Base-by-base conservation (phyloP, 441 rosid genomes). In the Euphorbia celastroides region DNA sequence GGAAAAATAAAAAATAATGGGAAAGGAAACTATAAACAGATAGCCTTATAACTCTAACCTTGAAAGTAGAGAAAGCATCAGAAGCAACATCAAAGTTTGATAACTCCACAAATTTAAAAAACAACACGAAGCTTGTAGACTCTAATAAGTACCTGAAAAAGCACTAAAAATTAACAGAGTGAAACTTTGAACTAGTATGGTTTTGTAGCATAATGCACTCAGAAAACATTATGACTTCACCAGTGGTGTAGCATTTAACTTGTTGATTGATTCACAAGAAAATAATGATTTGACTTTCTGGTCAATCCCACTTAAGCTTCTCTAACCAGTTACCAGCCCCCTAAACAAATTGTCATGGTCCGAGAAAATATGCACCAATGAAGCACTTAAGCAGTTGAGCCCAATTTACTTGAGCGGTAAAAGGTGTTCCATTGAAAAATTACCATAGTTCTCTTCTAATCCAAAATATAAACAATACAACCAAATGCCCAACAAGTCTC, bases 21-120 rank as follows among this genome's bases (percentile, higher is more conserved):
- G 36, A 48, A 64, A 51, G 28, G 58, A 62, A 74, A 50, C 38
- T 26, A 30, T 66, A 60, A 75, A 60, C 60, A 65, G 46, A 41
- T 70, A 73, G 71, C 68, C 69, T 69, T 62, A 36, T 22, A 69
- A 65, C 60, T 74, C 82, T 80, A 78, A 90, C 97, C 96, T 93
- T 93, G 80, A 93, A 93, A 70, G 97, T 93, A 67, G 93, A 87
- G 80, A 93, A 90, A 62, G 99, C 96, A 88, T 93, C 99, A 75
- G 97, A 90, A 72, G 97, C 87, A 76, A 90, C 92, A 69, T 93
- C 99, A 78, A 90, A 93, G 78, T 77, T 89, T 25, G 99, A 96
- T 79, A 86, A 73, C 72, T 93, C 97, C 83, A 91, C 95, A 78
- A 87, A 93, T 81, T 93, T 93, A 89, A 93, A 93, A 88, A 90